These are phyloP conservation scores for Zea luxurians DNA, from an alignment of 176 grass and related monocot genomes.

Conservation along the genomic window DNA sequence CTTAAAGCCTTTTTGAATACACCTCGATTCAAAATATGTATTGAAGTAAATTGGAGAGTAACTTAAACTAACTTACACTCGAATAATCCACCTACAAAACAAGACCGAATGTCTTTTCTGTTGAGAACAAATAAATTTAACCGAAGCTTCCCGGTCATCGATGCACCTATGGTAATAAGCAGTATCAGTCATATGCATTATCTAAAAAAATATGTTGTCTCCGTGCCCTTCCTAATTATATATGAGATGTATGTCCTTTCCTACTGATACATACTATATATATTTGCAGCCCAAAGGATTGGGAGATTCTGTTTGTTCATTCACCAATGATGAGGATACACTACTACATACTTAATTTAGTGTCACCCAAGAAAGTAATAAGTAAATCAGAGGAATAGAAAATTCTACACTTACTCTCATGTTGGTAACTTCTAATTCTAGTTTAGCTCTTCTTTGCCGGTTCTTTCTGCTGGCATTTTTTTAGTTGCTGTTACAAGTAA, in stretches of 20 bases:
- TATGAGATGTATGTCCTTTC: constrained; percentile 44
- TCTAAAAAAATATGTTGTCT: constrained; percentile 28
- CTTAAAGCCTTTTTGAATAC: neutral
- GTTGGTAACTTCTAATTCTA: constrained; percentile 63
- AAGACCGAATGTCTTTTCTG: neutral
- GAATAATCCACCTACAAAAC: no score
- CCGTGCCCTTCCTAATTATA: constrained; percentile 48
- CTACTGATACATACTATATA: constrained; percentile 43
- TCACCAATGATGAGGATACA: constrained; percentile 66
- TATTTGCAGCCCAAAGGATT: constrained; percentile 47
- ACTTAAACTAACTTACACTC: no score
- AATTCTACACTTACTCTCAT: constrained; percentile 61
- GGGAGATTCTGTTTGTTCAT: constrained; percentile 61
- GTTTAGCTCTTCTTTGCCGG: constrained; percentile 42
- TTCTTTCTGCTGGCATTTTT: constrained; percentile 48
- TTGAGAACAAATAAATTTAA: neutral
- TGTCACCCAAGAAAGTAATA: constrained; percentile 49
- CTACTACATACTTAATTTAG: constrained; percentile 48
- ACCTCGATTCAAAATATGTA: no score
- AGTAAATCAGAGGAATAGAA: constrained; percentile 37
- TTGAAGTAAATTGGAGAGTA: no score
- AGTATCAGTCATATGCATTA: neutral
- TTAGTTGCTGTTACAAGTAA: constrained; percentile 58
- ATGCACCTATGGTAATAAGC: neutral
- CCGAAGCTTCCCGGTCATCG: neutral